Conservation (phyloP, 768 basidiomycete genomes). For the Mycena vulgaris region DNA sequence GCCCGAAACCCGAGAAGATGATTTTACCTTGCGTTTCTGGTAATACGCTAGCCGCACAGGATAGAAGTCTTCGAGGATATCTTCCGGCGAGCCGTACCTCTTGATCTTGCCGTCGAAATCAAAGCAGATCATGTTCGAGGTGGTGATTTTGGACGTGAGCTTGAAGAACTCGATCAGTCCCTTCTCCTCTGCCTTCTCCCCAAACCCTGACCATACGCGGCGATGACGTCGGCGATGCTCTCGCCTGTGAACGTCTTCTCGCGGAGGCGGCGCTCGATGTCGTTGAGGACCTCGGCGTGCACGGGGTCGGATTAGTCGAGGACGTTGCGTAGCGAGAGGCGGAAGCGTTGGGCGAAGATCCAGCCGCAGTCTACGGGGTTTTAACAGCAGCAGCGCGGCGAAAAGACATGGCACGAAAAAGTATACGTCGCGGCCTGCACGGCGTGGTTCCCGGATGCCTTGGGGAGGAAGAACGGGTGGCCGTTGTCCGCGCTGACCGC, state of each 20-base stretch:
- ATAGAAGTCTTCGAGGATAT: slow-evolving; percentile 95
- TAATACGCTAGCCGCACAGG: slow-evolving; percentile 91
- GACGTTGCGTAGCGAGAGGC: slow-evolving; percentile 90
- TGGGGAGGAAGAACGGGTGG: slow-evolving; percentile 88
- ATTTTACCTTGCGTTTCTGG: slow-evolving; percentile 93
- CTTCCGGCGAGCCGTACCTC: slow-evolving; percentile 91
- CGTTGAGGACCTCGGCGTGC: slow-evolving; percentile 94
- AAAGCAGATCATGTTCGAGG: slow-evolving; percentile 99
- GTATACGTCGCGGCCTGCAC: slow-evolving; percentile 98
- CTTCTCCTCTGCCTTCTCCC: slow-evolving; percentile 91
- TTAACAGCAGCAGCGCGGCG: slow-evolving; percentile 5
- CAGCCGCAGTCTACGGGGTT: slow-evolving; percentile 87
- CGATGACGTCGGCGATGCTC: slow-evolving; percentile 91
- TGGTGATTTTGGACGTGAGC: slow-evolving; percentile 85
- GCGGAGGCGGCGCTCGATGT: slow-evolving; percentile 96
- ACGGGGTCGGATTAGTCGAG: slow-evolving; percentile 88
- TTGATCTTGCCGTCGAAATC: slow-evolving; percentile 98
- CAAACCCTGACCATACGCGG: no score
- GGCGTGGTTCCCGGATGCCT: no score
- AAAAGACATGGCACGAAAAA: slow-evolving; percentile 53
- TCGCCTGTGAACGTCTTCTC: slow-evolving; percentile 99
- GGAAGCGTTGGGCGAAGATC: slow-evolving; percentile 99
- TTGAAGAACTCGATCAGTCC: slow-evolving; percentile 95
- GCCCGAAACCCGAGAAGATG: not conserved
- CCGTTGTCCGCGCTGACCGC: slow-evolving; percentile 92